Evolutionary conservation across 164 flowering plant species (phyloP).

Genomic region (Magnolia kwangsiensis): DNA sequence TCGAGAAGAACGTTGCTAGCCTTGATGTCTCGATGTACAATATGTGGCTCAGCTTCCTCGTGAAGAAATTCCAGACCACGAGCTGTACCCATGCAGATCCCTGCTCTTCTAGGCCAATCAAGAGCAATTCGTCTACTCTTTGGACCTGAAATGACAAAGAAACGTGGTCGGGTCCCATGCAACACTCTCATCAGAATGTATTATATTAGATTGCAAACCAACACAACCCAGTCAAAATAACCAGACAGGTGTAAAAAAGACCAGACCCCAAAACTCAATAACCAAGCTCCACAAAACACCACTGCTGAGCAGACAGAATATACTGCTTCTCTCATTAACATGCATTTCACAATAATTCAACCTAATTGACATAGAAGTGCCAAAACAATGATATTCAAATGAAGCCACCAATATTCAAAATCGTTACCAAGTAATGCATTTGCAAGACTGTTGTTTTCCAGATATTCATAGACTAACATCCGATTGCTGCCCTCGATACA

Average conservation of each 20-base stretch:
- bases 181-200: not conserved
- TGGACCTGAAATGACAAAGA: constrained; percentile 42
- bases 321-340: not conserved
- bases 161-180: not conserved
- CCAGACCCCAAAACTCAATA: not conserved
- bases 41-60: constrained; percentile 61
- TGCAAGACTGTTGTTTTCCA: constrained; percentile 84
- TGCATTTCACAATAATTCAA: not conserved
- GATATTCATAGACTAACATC: constrained; percentile 71
- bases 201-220: too few species aligned
- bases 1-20: constrained; percentile 89
- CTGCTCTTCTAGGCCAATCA: constrained; percentile 65
- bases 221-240: too few species aligned
- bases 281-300: not conserved
- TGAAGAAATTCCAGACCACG: constrained; percentile 81
- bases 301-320: not conserved
- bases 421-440: constrained; percentile 52
- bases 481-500: constrained; percentile 63
- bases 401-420: constrained; percentile 1
- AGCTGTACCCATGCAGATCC: constrained; percentile 72
- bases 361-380: not conserved
- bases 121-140: constrained; percentile 35
- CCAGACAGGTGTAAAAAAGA: not conserved
- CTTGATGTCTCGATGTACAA: constrained; percentile 86
- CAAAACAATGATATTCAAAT: not conserved